phyloP scores from a whole-genome alignment of 2,329 filamentous ascomycete species.

The Epichloe amarillans region DNA sequence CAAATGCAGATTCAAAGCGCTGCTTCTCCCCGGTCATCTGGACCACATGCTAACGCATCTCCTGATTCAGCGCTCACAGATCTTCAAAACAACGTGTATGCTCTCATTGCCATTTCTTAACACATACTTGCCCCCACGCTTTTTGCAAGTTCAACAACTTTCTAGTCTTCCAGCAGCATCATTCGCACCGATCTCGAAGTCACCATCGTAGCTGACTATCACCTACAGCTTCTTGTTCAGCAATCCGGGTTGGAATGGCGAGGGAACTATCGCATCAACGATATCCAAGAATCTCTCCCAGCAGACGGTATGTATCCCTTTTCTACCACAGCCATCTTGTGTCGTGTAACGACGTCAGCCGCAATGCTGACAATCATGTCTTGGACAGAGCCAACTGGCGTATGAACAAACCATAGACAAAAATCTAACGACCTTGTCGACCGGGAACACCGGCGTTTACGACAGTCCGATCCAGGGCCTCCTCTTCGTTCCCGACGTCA shows the following conservation, averaged over 20 bases:
- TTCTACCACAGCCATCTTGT: background rate
- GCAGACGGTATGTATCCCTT: constrained; percentile 32
- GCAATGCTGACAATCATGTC: background rate
- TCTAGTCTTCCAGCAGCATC: background rate
- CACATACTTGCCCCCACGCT: background rate
- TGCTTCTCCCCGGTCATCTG: constrained; percentile 3
- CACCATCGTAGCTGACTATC: constrained; percentile 3
- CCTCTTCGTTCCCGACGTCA: constrained; percentile 70
- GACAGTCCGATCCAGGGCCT: constrained; percentile 60
- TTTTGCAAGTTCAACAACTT: background rate
- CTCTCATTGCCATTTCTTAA: constrained; percentile 7
- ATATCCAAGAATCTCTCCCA: constrained; percentile 44
- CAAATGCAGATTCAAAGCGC: background rate
- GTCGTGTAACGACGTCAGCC: background rate
- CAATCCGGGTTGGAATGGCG: constrained; percentile 41
- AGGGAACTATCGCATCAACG: constrained; percentile 35
- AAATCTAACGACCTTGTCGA: constrained; percentile 66
- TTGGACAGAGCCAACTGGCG: constrained; percentile 29
- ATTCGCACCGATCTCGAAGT: background rate
- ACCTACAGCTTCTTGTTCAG: constrained; percentile 43
- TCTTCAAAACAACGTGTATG: constrained; percentile 38
- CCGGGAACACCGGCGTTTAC: constrained; percentile 44
- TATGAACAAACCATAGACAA: constrained; percentile 36
- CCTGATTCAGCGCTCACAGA: constrained; percentile 30
- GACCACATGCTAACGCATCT: constrained; percentile 3